phyloP scores from a whole-genome alignment of 192 early-diverging fungal genomes.

The Endogone sp. region DNA sequence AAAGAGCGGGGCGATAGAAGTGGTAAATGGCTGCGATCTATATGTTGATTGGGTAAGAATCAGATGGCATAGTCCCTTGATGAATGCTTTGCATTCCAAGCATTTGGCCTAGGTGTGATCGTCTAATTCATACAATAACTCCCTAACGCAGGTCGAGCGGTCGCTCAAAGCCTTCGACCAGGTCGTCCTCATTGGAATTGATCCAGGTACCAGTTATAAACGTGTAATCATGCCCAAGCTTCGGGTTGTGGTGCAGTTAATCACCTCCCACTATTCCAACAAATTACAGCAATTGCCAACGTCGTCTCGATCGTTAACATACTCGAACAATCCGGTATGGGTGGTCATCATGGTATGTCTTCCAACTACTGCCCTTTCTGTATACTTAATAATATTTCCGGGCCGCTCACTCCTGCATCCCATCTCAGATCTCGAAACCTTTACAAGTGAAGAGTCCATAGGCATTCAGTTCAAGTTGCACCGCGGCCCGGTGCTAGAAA shows the following conservation, averaged over 20 bases:
- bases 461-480: background rate
- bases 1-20: background rate
- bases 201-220: background rate
- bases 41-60: background rate
- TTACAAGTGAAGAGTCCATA: background rate
- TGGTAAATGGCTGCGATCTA: background rate
- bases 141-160: background rate
- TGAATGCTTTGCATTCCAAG: too few relatives aligned
- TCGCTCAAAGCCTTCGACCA: background rate
- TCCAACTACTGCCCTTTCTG: background rate
- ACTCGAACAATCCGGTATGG: background rate
- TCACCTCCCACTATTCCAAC: background rate
- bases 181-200: background rate
- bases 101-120: background rate
- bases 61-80: too few relatives aligned
- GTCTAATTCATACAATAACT: background rate
- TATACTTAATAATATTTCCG: background rate
- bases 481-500: background rate
- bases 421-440: background rate
- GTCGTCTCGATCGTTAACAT: background rate
- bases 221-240: too few relatives aligned
- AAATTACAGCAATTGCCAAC: background rate
- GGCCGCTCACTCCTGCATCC: background rate
- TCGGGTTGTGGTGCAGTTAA: background rate
- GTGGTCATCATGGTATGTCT: background rate